These are phyloP conservation scores for Neurospora sp. DNA, from an alignment of 495 filamentous ascomycete genomes.

Conservation along the genomic window DNA sequence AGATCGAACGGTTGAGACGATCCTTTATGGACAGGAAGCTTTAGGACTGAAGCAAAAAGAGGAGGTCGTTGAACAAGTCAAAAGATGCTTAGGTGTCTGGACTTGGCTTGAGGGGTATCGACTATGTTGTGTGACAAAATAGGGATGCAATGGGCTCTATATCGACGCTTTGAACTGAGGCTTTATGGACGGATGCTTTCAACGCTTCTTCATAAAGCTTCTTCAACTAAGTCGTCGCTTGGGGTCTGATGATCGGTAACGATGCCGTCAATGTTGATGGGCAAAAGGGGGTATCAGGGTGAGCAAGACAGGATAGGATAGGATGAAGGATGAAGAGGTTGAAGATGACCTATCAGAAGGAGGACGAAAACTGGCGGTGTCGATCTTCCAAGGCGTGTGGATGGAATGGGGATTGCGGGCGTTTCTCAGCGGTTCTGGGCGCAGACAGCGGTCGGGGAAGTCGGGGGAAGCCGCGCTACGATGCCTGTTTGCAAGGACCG, in stretches of 20 bases:
- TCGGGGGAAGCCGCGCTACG: conserved; percentile 6
- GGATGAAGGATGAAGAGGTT: not conserved
- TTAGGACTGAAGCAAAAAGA: not conserved
- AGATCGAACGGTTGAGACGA: not conserved
- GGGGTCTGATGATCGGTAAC: not conserved
- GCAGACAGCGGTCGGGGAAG: not conserved
- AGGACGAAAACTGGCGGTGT: not conserved
- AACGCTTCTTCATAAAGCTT: not conserved
- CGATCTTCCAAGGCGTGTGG: not conserved
- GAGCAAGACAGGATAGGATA: not conserved
- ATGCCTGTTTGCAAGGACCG: conserved; percentile 11
- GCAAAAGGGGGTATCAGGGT: not conserved
- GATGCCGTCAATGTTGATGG: not conserved
- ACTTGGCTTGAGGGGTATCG: not conserved
- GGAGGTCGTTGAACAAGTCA: not conserved
- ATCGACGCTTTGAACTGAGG: not conserved
- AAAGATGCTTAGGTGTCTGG: not conserved
- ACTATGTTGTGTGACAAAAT: not conserved
- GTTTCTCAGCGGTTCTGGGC: not conserved
- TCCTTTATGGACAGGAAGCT: not conserved
- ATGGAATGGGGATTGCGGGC: not conserved
- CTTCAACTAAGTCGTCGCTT: not conserved
- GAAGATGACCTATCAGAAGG: not conserved
- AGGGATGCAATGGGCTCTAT: not conserved
- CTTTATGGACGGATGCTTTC: not conserved